phyloP scores from a whole-genome alignment of 495 filamentous ascomycete genomes.

The Xylaria nigripes region DNA sequence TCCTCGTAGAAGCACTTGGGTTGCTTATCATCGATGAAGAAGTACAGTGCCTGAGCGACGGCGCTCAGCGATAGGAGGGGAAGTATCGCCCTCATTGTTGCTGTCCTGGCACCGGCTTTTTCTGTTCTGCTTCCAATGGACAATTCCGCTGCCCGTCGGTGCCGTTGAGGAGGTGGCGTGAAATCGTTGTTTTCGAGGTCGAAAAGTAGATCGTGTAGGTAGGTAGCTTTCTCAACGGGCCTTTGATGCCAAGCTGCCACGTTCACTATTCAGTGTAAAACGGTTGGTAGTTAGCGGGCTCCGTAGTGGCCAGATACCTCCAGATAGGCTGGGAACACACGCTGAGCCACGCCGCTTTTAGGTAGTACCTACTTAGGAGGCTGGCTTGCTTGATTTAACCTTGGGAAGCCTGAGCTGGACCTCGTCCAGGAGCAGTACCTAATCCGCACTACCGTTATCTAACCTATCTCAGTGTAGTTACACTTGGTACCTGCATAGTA shows the following conservation, averaged over 20 bases:
- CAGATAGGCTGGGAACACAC: too few relatives aligned
- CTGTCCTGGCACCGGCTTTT: background rate
- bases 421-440: too few relatives aligned
- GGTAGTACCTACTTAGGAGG: too few relatives aligned
- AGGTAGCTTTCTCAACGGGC: conserved; percentile 1
- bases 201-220: background rate
- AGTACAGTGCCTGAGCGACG: conserved; percentile 74
- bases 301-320: too few relatives aligned
- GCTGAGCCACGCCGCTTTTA: too few relatives aligned
- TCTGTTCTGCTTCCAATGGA: background rate
- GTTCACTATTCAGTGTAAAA: conserved; percentile 22
- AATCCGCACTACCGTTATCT: too few relatives aligned
- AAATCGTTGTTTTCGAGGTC: background rate
- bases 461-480: too few relatives aligned
- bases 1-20: conserved; percentile 97
- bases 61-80: conserved; percentile 42
- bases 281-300: too few relatives aligned
- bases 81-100: conserved; percentile 41
- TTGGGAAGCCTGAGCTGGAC: too few relatives aligned
- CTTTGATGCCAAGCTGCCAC: conserved; percentile 8
- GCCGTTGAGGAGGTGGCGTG: background rate
- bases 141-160: background rate
- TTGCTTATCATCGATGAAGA: conserved; percentile 80
- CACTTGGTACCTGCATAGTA: too few relatives aligned
- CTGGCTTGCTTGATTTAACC: too few relatives aligned